These are phyloP conservation scores for Schoenoplectus triqueter DNA, from an alignment of 202 grass and related monocot genomes.

Conservation along the genomic window DNA sequence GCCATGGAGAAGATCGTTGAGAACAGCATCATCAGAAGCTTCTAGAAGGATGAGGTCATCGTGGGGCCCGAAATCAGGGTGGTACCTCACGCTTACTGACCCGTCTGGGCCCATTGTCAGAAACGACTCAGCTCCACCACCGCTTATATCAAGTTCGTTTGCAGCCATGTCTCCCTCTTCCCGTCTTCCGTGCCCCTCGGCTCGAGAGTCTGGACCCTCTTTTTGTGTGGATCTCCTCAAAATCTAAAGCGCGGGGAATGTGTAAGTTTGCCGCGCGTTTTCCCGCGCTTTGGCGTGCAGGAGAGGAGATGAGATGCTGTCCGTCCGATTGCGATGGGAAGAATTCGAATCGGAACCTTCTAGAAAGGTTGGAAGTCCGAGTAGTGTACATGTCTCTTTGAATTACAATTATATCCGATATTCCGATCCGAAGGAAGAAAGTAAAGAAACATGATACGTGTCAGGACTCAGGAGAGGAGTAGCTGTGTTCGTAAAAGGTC, in stretches of 20 bases:
- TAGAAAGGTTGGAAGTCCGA: background rate
- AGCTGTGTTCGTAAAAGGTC: background rate
- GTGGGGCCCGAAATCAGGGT: slow-evolving; percentile 68
- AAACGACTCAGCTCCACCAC: slow-evolving; percentile 60
- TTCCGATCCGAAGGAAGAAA: too few relatives aligned
- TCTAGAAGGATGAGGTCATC: slow-evolving; percentile 84
- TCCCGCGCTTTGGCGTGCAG: background rate
- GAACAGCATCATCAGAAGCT: slow-evolving; percentile 56
- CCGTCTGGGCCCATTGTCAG: slow-evolving; percentile 50
- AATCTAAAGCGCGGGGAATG: slow-evolving; percentile 1
- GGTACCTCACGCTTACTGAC: slow-evolving; percentile 71
- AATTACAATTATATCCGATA: too few relatives aligned
- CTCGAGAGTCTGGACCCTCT: background rate
- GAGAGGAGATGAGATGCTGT: background rate
- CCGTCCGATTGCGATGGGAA: too few relatives aligned
- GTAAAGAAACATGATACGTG: background rate
- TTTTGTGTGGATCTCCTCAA: background rate
- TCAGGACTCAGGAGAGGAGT: background rate
- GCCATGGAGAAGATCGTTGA: slow-evolving; percentile 66
- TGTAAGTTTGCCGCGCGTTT: background rate
- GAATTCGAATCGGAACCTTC: background rate
- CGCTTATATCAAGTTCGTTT: slow-evolving; percentile 35
- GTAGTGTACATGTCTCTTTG: background rate
- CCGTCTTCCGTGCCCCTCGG: background rate
- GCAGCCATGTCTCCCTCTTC: slow-evolving; percentile 5